Percentiles rank a stretch among this genome's conserved stretches.
Conservation (phyloP, 495 filamentous ascomycete genomes). For the Penicillium paxilli region DNA sequence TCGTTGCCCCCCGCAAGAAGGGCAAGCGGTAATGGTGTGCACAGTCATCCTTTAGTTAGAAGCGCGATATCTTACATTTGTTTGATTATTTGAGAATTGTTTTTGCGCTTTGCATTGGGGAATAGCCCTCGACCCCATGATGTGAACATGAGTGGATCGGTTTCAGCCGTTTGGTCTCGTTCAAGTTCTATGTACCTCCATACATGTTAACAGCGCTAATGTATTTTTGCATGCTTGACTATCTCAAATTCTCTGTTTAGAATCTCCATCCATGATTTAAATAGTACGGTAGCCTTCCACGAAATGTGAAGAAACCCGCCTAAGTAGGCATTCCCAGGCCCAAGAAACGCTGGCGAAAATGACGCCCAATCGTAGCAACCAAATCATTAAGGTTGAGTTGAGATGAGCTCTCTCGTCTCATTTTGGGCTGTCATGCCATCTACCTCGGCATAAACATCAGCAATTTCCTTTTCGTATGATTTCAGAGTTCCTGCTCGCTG, state of each 20-base stretch:
- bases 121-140: too few species aligned
- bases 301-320: too few species aligned
- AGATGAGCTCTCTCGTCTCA: background rate
- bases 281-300: background rate
- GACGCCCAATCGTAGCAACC: too few species aligned
- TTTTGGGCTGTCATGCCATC: background rate
- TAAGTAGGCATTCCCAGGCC: too few species aligned
- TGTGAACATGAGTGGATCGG: background rate
- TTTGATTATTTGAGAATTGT: background rate
- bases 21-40: constrained; percentile 62
- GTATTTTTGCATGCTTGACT: background rate
- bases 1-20: constrained; percentile 92
- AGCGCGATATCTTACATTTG: background rate
- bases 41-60: background rate
- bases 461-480: constrained; percentile 25
- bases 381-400: too few species aligned
- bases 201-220: background rate
- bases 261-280: too few species aligned
- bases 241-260: background rate
- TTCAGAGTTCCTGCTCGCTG: constrained; percentile 27
- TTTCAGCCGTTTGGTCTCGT: background rate
- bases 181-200: background rate
- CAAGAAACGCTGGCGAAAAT: too few species aligned
- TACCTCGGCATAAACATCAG: constrained; percentile 23
- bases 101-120: background rate